Evolutionary conservation across 73 alveolate genomes (phyloP).

Genomic region (Tetrahymena thermophila): DNA sequence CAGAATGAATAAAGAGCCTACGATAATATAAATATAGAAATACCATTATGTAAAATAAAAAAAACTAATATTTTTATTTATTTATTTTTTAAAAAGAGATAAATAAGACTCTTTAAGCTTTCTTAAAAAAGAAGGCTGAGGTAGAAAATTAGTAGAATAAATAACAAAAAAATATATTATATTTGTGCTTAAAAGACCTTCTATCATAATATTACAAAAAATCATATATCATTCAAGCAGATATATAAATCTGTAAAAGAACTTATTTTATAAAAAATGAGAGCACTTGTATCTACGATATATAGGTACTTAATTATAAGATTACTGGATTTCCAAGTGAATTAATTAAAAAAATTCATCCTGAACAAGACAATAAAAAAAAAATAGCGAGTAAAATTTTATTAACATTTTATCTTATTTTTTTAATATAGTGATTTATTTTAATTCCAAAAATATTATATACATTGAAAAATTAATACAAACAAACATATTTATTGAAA

Average conservation of each 20-base stretch:
- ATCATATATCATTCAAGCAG: neutral
- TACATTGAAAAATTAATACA: no score
- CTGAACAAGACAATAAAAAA: neutral
- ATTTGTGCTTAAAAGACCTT: neutral
- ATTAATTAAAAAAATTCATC: no score
- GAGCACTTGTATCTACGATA: neutral
- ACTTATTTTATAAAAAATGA: neutral
- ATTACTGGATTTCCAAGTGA: neutral
- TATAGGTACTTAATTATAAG: neutral
- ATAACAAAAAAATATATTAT: neutral
- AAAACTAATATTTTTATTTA: neutral
- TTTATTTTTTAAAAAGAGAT: neutral
- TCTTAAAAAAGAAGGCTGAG: neutral
- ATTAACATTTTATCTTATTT: no score
- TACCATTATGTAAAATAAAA: neutral
- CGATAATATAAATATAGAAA: neutral
- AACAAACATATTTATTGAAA: no score
- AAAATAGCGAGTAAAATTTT: neutral
- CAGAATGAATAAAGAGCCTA: neutral
- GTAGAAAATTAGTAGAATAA: neutral
- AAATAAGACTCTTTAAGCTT: neutral
- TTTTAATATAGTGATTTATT: no score
- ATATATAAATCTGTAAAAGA: neutral
- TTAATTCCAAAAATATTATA: no score
- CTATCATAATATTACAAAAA: neutral